phyloP scores from a whole-genome alignment of 768 basidiomycete genomes.

The Cubamyces sp. region DNA sequence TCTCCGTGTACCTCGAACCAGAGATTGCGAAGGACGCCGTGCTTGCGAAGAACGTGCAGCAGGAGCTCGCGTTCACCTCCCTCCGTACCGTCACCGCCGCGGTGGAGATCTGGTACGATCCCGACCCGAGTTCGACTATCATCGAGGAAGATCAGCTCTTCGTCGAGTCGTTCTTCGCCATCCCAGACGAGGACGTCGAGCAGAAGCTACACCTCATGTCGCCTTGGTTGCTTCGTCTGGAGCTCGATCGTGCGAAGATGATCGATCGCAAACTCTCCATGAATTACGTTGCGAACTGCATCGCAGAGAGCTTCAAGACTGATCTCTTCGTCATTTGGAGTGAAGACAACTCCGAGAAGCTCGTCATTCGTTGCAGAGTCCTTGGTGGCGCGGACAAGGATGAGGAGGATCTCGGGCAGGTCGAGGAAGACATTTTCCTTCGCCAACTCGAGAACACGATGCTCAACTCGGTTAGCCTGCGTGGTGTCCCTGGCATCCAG shows the following conservation, averaged over 20 bases:
- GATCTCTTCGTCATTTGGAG: slow-evolving; percentile 99
- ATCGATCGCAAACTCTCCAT: slow-evolving; percentile 96
- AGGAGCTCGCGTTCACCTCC: slow-evolving; percentile 92
- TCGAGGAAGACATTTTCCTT: slow-evolving; percentile 95
- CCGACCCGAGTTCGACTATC: slow-evolving; percentile 86
- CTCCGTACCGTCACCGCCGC: slow-evolving; percentile 92
- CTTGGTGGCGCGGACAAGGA: slow-evolving; percentile 84
- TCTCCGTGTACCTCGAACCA: slow-evolving; percentile 87
- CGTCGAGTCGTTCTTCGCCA: slow-evolving; percentile 99
- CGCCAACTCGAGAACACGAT: slow-evolving; percentile 96
- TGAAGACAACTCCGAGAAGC: slow-evolving; percentile 97
- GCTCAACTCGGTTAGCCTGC: slow-evolving; percentile 92
- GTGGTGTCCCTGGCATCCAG: slow-evolving; percentile 89
- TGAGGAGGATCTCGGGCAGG: slow-evolving; percentile 70
- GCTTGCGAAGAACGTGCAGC: slow-evolving; percentile 86
- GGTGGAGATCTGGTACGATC: slow-evolving; percentile 98
- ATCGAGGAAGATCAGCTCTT: slow-evolving; percentile 96
- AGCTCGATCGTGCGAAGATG: slow-evolving; percentile 97
- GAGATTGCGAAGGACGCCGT: slow-evolving; percentile 63
- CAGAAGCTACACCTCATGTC: slow-evolving; percentile 89
- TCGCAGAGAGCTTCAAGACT: slow-evolving; percentile 92
- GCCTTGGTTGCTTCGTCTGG: slow-evolving; percentile 96
- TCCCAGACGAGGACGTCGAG: slow-evolving; percentile 96
- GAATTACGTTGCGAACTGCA: slow-evolving; percentile 91
- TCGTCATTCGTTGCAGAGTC: slow-evolving; percentile 96